Evolutionary conservation across 2,329 filamentous ascomycete species (phyloP), one percentile per base, ranked within the genome.

Genomic region (Phaeosphaeriaceae sp.): DNA sequence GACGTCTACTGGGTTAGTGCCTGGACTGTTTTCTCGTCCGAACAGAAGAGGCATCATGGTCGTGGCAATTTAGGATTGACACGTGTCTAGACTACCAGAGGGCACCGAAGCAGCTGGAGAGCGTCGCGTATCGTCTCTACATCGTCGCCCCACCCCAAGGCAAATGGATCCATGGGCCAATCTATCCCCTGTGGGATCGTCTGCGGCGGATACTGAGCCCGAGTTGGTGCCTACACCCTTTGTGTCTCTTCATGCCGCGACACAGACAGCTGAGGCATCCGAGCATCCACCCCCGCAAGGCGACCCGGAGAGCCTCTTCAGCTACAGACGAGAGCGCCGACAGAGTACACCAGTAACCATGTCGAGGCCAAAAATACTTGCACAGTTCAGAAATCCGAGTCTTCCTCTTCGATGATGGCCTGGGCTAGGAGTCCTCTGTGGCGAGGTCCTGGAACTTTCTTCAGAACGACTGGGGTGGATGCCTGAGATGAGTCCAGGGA

Each of bases 371-470:
- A 31, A 31, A 6, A 31, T 17, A 15, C 36, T 41, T 6, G 44
- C 9, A 46, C 20, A 15, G 10, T 17, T 78, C 65, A 82, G 51
- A 77, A 80, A 47, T 82, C 81, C 1, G 80, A 82, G 71, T 90
- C 89, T 51, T 89, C 88, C 72, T 92, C 90, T 74, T 91, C 90
- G 56, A 89, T 83, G 61, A 92, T 92, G 0, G 87, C 90, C 71
- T 90, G 87, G 25, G 84, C 83, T 45, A 90, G 76, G 19, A 91
- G 72, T 1, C 84, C 84, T 51, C 80, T 78, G 4, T 80, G 65
- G 9, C 60, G 63, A 25, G 59, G 44, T 17, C 50, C 56, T 20
- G 60, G 46, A 1, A 51, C 79, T 77, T 54, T 81, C 76, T 67
- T 69, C 51, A 68, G 22, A 20, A 67, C 52, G 20, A 62, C 51